phyloP scores from a whole-genome alignment of 129 eudicot genomes.

The Tanacetum coccineum region DNA sequence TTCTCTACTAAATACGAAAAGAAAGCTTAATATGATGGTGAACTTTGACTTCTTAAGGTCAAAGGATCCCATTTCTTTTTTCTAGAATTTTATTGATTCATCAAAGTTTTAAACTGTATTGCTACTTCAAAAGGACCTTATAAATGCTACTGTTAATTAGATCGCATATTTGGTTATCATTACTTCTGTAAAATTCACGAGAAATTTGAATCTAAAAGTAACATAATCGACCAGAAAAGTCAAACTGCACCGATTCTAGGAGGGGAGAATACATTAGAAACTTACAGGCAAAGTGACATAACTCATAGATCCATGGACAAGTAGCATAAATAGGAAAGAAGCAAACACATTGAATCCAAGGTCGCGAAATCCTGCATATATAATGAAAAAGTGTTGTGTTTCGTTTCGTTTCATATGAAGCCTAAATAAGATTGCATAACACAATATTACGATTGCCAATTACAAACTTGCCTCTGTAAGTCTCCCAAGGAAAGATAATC shows the following conservation, averaged over 20 bases:
- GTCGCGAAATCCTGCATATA: slow-evolving; percentile 45
- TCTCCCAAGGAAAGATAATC: slow-evolving; percentile 55
- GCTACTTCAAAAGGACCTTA: background rate
- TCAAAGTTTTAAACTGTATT: background rate
- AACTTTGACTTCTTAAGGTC: slow-evolving; percentile 10
- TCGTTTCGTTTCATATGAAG: background rate
- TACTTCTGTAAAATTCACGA: background rate
- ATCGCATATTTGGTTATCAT: background rate
- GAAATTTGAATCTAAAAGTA: background rate
- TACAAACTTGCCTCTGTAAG: slow-evolving; percentile 36
- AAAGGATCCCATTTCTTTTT: background rate
- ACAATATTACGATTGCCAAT: background rate
- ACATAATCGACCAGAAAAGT: slow-evolving; percentile 6
- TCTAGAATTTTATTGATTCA: background rate
- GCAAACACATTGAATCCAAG: slow-evolving; percentile 47
- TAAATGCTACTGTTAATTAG: background rate
- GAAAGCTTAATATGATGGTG: background rate
- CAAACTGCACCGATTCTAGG: background rate
- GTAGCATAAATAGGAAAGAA: slow-evolving; percentile 35
- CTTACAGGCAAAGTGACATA: slow-evolving; percentile 54
- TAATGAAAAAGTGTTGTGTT: background rate
- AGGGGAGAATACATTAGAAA: slow-evolving; percentile 1
- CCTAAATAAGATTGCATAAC: slow-evolving; percentile 5
- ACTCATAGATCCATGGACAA: slow-evolving; percentile 44
- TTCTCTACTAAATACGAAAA: background rate